Evolutionary conservation across 768 basidiomycete genomes (phyloP), one percentile per base, ranked within the genome.

Genomic region (Coprinellus micaceus): DNA sequence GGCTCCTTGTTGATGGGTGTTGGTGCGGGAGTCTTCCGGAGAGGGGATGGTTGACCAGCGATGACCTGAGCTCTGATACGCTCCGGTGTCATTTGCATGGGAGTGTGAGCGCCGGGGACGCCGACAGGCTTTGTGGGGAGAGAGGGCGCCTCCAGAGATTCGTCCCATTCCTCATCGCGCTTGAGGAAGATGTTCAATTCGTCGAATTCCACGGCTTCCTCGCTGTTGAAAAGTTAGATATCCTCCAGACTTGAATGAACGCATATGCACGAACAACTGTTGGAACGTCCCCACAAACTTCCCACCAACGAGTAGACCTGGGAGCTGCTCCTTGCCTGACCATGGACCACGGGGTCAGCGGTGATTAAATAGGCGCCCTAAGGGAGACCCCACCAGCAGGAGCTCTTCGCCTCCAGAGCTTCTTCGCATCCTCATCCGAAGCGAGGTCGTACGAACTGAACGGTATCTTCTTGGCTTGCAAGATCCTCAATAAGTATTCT

Each of bases 371-470:
- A 25, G 53, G 10, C 1, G 37, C 46, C 24, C 28, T 33, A 15
- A 13, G 63, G 70, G 58, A 54, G n/a, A n/a, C n/a, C 61, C 45
- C 48, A 86, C 89, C 82, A 63, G 67, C 63, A 36, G 91, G 91
- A 0, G 87, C 89, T 67, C 86, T 94, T 61, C 92, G 78, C 68
- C 79, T 87, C 91, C 91, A 94, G 22, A 91, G 69, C 26, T 75
- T 70, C 64, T 92, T 93, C 15, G 91, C 90, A 19, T 84, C 80
- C 64, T 88, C 86, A 65, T 94, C 90, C 3, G 88, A 90, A 26
- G 91, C 91, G 37, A 94, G 79, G 70, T 94, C 91, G 65, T 91
- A 94, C 10, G 88, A 86, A 0, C 75, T 84, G 71, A 86, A 94
- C 6, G 83, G 78, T 50, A 93, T 88, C 75, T 89, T 92, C 81